phyloP scores from a whole-genome alignment of 345 rosid genomes.

The Abelmoschus esculentus region DNA sequence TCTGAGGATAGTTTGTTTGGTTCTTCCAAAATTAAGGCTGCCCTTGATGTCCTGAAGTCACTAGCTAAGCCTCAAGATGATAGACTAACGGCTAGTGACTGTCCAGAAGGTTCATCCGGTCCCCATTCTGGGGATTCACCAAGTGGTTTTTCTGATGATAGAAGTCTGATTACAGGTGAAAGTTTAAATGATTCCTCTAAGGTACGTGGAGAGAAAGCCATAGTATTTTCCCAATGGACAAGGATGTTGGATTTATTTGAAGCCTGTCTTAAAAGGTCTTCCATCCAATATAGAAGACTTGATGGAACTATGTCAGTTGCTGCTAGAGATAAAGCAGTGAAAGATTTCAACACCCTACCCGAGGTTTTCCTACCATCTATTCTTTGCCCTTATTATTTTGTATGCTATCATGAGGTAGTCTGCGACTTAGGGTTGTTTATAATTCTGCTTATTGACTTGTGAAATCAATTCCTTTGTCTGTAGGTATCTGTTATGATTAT shows the following conservation, averaged over 20 bases:
- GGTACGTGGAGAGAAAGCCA: constrained; percentile 64
- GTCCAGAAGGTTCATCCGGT: constrained; percentile 23
- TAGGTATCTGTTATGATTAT: constrained; percentile 91
- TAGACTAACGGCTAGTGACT: constrained; percentile 12
- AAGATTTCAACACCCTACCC: constrained; percentile 85
- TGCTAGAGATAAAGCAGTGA: constrained; percentile 92
- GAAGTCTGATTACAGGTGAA: constrained; percentile 13
- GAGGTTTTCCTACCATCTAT: constrained; percentile 44
- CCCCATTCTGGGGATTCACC: constrained; percentile 6
- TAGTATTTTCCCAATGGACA: constrained; percentile 97
- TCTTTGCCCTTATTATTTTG: not conserved
- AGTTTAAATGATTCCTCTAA: constrained; percentile 26
- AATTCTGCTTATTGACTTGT: not conserved
- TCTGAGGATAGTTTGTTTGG: constrained; percentile 25
- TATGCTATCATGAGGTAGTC: not conserved
- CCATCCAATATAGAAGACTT: constrained; percentile 81
- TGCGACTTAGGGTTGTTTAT: too few species aligned
- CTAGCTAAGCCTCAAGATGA: constrained; percentile 36
- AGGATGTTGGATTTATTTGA: constrained; percentile 88
- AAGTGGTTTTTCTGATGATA: constrained; percentile 17
- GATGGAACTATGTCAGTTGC: constrained; percentile 98
- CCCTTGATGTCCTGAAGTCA: constrained; percentile 66
- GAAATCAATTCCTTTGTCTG: constrained; percentile 2
- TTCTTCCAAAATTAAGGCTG: constrained; percentile 91
- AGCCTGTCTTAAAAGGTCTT: constrained; percentile 58